Evolutionary conservation across 116 monocot species (phyloP).

Genomic region (Papilionanthe hybrid): DNA sequence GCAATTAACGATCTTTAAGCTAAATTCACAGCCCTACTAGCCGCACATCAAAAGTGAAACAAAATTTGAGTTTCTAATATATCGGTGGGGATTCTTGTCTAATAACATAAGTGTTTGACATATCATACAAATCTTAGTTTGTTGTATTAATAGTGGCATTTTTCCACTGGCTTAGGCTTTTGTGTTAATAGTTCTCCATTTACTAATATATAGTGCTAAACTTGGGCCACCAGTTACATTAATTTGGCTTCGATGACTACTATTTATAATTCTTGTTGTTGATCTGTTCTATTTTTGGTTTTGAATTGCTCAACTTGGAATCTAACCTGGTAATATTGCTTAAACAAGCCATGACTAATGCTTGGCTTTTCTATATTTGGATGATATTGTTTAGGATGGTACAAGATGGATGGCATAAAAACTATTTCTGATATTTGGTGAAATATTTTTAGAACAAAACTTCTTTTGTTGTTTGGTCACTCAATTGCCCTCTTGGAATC

Average conservation of each 20-base stretch:
- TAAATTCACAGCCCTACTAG: too few relatives aligned
- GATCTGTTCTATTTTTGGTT: background rate
- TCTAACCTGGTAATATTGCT: too few relatives aligned
- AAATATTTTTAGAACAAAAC: background rate
- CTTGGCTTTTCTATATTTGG: background rate
- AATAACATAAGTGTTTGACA: too few relatives aligned
- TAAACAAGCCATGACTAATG: background rate
- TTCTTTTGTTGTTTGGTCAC: background rate
- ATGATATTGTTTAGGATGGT: background rate
- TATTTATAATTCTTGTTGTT: background rate
- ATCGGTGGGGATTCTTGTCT: background rate
- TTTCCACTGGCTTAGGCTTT: too few relatives aligned
- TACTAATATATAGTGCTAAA: too few relatives aligned
- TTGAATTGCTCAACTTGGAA: background rate
- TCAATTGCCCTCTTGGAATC: background rate
- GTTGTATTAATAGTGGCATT: too few relatives aligned
- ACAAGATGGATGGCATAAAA: background rate
- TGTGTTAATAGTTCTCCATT: too few relatives aligned
- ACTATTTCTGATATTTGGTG: background rate
- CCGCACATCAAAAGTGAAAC: background rate
- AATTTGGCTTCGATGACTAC: too few relatives aligned
- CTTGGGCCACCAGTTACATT: too few relatives aligned
- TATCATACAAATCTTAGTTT: too few relatives aligned
- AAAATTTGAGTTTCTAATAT: background rate
- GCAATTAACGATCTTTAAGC: too few relatives aligned